Percentiles rank a stretch among this genome's conserved stretches.
phyloP scores from a whole-genome alignment of 164 flowering plant genomes.

The Aristolochia californica region DNA sequence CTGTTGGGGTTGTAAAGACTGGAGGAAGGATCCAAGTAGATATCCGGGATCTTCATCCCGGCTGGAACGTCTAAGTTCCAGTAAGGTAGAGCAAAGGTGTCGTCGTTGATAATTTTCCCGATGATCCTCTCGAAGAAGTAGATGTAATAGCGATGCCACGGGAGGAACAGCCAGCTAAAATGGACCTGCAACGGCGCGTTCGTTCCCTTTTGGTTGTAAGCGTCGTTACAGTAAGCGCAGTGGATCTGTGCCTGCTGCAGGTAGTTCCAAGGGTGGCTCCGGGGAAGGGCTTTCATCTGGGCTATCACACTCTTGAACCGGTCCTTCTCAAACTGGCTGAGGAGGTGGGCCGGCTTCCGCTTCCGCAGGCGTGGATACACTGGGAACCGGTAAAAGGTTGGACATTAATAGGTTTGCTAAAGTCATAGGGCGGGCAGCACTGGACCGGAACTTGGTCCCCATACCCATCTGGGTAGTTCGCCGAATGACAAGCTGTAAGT shows the following conservation, averaged over 20 bases:
- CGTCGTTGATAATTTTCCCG: constrained; percentile 4
- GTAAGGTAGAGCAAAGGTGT: constrained; percentile 6
- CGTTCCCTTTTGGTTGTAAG: constrained; percentile 1
- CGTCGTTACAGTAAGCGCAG: constrained; percentile 11
- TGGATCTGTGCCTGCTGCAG: constrained; percentile 6
- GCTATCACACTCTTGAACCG: constrained; percentile 3
- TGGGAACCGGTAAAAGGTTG: not conserved
- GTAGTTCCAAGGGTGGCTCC: constrained; percentile 4
- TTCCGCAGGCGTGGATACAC: not conserved
- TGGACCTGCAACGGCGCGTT: constrained; percentile 7
- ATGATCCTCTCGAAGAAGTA: constrained; percentile 9
- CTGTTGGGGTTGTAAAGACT: constrained; percentile 6
- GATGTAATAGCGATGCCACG: constrained; percentile 8
- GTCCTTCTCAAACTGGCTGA: not conserved
- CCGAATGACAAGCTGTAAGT: constrained; percentile 1
- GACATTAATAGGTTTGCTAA: not conserved
- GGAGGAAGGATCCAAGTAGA: constrained; percentile 1
- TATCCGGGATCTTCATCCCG: constrained; percentile 6
- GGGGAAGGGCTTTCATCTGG: not conserved
- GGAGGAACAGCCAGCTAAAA: constrained; percentile 11
- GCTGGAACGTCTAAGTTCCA: constrained; percentile 5
- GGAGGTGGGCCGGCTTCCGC: constrained; percentile 1
- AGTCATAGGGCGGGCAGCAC: constrained; percentile 7
- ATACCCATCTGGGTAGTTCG: not conserved
- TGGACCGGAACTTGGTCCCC: not conserved